Conservation (phyloP, 1,284 basidiomycete species). For the Leccinum pallidistipes region DNA sequence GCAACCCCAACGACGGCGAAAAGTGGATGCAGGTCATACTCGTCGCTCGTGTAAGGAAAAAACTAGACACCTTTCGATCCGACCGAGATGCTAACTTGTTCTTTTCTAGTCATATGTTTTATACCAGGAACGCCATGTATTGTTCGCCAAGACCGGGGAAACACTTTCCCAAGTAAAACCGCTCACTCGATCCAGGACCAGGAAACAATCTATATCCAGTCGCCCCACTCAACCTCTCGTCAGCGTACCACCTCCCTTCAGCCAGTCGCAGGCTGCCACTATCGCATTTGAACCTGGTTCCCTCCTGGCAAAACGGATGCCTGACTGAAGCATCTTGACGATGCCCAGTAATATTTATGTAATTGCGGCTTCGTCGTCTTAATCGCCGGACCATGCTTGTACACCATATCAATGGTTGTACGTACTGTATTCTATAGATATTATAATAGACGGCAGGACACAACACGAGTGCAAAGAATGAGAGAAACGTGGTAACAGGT, state of each 20-base stretch:
- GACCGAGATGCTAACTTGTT: slow-evolving; percentile 8
- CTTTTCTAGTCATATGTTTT: slow-evolving; percentile 69
- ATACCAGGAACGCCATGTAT: slow-evolving; percentile 71
- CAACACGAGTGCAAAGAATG: slow-evolving; percentile 1
- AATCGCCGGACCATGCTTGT: slow-evolving; percentile 8
- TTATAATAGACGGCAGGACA: slow-evolving; percentile 20
- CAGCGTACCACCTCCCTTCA: slow-evolving; percentile 36
- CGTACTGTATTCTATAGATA: slow-evolving; percentile 25
- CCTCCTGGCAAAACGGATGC: slow-evolving; percentile 50
- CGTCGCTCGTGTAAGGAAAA: slow-evolving; percentile 65
- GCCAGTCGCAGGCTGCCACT: slow-evolving; percentile 30
- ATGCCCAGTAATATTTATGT: not conserved
- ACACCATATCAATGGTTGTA: slow-evolving; percentile 22
- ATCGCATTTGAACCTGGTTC: slow-evolving; percentile 68
- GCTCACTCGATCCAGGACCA: slow-evolving; percentile 31
- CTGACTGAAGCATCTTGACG: slow-evolving; percentile 10
- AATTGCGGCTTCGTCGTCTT: slow-evolving; percentile 6
- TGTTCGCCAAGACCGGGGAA: slow-evolving; percentile 50
- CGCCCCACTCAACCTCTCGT: slow-evolving; percentile 35
- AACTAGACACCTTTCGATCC: not conserved
- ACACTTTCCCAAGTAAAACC: slow-evolving; percentile 30
- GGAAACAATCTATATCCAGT: slow-evolving; percentile 34
- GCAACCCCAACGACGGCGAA: slow-evolving; percentile 67
- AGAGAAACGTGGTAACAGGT: not conserved
- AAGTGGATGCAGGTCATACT: slow-evolving; percentile 73